These are phyloP conservation scores for Dujonia santamariae DNA, from an alignment of 1,139 yeast genomes.

Conservation along the genomic window DNA sequence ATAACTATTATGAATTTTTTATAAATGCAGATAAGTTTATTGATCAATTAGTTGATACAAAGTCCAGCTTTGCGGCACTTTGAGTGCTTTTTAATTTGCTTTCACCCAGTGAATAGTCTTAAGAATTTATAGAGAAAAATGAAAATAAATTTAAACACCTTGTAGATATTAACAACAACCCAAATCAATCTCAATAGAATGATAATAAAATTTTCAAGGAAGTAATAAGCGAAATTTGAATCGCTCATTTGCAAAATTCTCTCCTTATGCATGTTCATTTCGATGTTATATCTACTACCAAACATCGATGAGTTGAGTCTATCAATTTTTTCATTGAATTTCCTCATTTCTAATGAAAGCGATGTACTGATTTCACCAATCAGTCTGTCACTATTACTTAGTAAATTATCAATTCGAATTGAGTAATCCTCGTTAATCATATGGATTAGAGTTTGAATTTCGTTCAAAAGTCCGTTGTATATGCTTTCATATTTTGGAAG, in stretches of 20 bases:
- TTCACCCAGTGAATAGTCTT: constrained; percentile 2
- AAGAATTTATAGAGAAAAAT: constrained; percentile 25
- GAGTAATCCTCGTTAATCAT: constrained; percentile 42
- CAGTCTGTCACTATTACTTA: constrained; percentile 71
- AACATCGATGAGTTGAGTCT: constrained; percentile 41
- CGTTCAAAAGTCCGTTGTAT: constrained; percentile 32
- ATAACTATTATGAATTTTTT: constrained; percentile 17
- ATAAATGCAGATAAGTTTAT: constrained; percentile 28
- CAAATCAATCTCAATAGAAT: constrained; percentile 63
- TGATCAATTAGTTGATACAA: constrained; percentile 14
- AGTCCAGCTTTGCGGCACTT: constrained; percentile 2
- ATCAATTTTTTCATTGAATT: constrained; percentile 68
- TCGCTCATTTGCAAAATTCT: constrained; percentile 19
- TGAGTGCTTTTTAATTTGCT: neutral
- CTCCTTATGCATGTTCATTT: constrained; percentile 20
- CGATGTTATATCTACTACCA: constrained; percentile 19
- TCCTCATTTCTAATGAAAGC: constrained; percentile 65
- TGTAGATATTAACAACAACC: constrained; percentile 61
- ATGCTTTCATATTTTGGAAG: constrained; percentile 36
- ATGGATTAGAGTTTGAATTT: constrained; percentile 36
- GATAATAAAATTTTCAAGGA: constrained; percentile 52
- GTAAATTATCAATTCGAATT: constrained; percentile 59
- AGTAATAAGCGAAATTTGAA: constrained; percentile 34
- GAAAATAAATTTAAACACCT: constrained; percentile 33
- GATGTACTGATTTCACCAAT: constrained; percentile 84